Evolutionary conservation across 1,284 basidiomycete species (phyloP).

Genomic region (Wallemia hederae): DNA sequence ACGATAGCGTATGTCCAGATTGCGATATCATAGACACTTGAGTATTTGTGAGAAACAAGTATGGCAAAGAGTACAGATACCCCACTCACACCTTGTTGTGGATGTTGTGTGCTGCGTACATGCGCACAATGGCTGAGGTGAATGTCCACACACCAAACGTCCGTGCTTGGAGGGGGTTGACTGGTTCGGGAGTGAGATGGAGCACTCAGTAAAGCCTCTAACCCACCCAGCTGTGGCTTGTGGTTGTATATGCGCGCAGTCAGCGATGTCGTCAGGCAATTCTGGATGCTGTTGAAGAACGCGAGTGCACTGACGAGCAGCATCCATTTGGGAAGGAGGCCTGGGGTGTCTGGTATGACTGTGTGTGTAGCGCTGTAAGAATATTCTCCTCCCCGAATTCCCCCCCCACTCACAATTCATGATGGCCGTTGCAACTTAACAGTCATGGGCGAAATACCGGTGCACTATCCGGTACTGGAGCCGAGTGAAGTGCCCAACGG

Average conservation of each 20-base stretch:
- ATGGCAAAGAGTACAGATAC: constrained; percentile 2
- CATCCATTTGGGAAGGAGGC: constrained; percentile 61
- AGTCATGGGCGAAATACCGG: background rate
- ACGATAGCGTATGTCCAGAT: constrained; percentile 67
- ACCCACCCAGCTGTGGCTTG: constrained; percentile 21
- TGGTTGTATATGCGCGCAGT: constrained; percentile 46
- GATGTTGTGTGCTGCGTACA: constrained; percentile 65
- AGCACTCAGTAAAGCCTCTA: background rate
- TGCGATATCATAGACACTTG: constrained; percentile 70
- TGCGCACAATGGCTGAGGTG: constrained; percentile 44
- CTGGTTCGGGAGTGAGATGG: constrained; percentile 19
- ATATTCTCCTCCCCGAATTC: background rate
- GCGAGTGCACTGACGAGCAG: constrained; percentile 43
- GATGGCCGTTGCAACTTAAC: background rate
- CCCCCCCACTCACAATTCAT: background rate
- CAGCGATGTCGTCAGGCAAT: constrained; percentile 42
- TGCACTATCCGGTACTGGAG: background rate
- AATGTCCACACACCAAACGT: constrained; percentile 73
- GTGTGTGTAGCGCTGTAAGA: background rate
- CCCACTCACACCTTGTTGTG: constrained; percentile 37
- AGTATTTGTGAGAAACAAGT: background rate
- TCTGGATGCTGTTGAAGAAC: constrained; percentile 57
- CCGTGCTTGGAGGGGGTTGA: constrained; percentile 51
- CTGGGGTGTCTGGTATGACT: constrained; percentile 15
- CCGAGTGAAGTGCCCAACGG: background rate